Base-by-base conservation (phyloP, 148 eudicot species). In the Chenopodium quinoa region DNA sequence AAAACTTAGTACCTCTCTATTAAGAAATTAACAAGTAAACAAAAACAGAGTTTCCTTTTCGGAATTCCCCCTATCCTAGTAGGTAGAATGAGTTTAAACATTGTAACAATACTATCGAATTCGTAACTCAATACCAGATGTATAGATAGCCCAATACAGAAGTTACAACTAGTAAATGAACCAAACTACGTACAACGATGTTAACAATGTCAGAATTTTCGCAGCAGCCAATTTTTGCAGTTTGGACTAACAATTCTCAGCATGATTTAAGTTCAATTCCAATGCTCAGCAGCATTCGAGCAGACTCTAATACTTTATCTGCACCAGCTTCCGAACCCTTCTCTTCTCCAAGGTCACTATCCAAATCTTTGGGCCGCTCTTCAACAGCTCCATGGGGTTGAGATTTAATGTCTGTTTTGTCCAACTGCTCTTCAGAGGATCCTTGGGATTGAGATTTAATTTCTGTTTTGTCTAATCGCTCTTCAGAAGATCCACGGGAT, bases 191-290 rank as follows among this genome's bases (percentile, higher is more conserved):
- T 74, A 74, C 77, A 74, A 48, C 25, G 37, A 4, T 12, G 63
- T 74, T 12, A 48, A 54, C 34, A 27, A 25, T 74, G 62, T 7
- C 13, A 73, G 58, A 25, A 25, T 25, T 12, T 74, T 27, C 19
- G 23, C 76, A 54, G 23, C 48, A 46, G 20, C 65, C 40, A 77
- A 71, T 1, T 11, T 22, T 66, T 68, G 65, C 29, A 69, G 37
- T 48, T 20, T 16, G 7, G 34, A 25, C 76, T 9, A 71, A 56
- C 5, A 4, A 4, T 73, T 23, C 74, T 81, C 84, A 86, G 83
- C 84, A 83, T 60, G 86, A 88, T 79, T 93, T 90, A 85, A 93
- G 92, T 83, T 93, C 95, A 25, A 91, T 87, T 11, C 93, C 95
- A 63, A 93, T 86, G 76, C 92, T 89, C 77, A 91, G 80, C 27